Evolutionary conservation across 1,284 basidiomycete species (phyloP).

Genomic region (Tylopilus sp.): DNA sequence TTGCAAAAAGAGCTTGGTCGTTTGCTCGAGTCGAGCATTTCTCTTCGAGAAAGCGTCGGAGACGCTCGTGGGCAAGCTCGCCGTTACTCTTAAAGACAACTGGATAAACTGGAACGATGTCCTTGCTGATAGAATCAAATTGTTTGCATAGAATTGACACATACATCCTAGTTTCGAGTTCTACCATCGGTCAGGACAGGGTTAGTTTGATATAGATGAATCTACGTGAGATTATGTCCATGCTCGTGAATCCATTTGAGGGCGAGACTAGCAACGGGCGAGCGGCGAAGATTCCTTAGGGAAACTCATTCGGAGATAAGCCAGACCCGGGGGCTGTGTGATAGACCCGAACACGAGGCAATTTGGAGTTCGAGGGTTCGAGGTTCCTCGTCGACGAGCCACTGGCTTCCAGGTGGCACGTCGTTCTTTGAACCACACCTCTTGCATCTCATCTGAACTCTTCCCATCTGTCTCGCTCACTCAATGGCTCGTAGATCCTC

Average conservation of each 20-base stretch:
- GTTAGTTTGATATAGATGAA: too few species aligned
- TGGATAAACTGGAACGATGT: constrained; percentile 39
- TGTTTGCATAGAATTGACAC: not conserved
- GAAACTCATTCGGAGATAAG: not conserved
- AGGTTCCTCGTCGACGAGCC: constrained; percentile 1
- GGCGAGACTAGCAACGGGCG: too few species aligned
- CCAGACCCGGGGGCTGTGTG: not conserved
- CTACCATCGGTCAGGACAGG: not conserved
- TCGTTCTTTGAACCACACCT: constrained; percentile 8
- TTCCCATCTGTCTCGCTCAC: not conserved
- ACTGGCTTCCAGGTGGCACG: not conserved
- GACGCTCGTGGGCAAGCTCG: constrained; percentile 51
- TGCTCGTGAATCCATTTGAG: too few species aligned
- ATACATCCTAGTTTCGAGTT: not conserved
- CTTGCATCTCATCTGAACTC: constrained; percentile 2
- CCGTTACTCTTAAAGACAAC: constrained; percentile 35
- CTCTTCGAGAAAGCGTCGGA: constrained; percentile 37
- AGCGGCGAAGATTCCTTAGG: too few species aligned
- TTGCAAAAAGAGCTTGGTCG: constrained; percentile 55
- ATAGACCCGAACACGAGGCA: not conserved
- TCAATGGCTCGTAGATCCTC: not conserved
- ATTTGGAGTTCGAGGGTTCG: too few species aligned
- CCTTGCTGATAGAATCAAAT: not conserved
- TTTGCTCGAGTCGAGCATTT: constrained; percentile 51
- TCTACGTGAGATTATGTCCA: too few species aligned